Percentiles rank a stretch among this genome's conserved stretches.
Evolutionary conservation across 352 stramenopile species (phyloP).

Genomic region (Pythium scleroteichum): DNA sequence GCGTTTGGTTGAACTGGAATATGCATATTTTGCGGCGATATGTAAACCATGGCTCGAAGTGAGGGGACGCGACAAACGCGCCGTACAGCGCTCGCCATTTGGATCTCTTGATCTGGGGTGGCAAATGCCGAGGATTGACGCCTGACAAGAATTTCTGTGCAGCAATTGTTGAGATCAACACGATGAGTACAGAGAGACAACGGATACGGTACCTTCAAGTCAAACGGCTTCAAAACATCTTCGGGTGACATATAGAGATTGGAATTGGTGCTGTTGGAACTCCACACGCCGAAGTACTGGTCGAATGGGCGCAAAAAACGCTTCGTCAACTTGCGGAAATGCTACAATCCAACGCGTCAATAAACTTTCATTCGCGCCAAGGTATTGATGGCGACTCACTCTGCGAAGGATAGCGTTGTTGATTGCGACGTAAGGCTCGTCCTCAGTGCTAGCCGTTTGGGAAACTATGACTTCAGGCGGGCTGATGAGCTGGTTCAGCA

Average conservation of each 20-base stretch:
- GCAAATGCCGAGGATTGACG: slow-evolving; percentile 56
- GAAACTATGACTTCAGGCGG: slow-evolving; percentile 47
- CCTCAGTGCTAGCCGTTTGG: slow-evolving; percentile 51
- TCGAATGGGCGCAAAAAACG: slow-evolving; percentile 87
- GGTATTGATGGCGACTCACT: too few relatives aligned
- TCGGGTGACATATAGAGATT: slow-evolving; percentile 72
- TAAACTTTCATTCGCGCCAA: too few relatives aligned
- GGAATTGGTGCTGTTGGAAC: slow-evolving; percentile 47
- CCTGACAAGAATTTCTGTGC: slow-evolving; percentile 52
- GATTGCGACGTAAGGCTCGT: slow-evolving; percentile 71
- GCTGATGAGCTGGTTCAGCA: slow-evolving; percentile 70
- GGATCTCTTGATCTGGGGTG: slow-evolving; percentile 54
- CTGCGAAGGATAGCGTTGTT: slow-evolving; percentile 86
- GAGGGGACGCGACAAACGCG: slow-evolving; percentile 64
- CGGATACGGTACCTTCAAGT: slow-evolving; percentile 33
- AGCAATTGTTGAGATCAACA: too few relatives aligned
- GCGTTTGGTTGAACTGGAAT: slow-evolving; percentile 59
- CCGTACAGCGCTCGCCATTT: slow-evolving; percentile 79
- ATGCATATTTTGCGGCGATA: slow-evolving; percentile 71
- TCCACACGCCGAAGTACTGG: slow-evolving; percentile 86
- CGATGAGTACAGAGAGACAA: too few relatives aligned
- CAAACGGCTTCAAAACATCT: slow-evolving; percentile 79
- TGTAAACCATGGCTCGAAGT: slow-evolving; percentile 79
- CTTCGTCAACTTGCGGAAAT: slow-evolving; percentile 86
- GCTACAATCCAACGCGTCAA: too few relatives aligned